Conservation (phyloP, 805 yeast genomes). For the Metschnikowia noctiluminum region DNA sequence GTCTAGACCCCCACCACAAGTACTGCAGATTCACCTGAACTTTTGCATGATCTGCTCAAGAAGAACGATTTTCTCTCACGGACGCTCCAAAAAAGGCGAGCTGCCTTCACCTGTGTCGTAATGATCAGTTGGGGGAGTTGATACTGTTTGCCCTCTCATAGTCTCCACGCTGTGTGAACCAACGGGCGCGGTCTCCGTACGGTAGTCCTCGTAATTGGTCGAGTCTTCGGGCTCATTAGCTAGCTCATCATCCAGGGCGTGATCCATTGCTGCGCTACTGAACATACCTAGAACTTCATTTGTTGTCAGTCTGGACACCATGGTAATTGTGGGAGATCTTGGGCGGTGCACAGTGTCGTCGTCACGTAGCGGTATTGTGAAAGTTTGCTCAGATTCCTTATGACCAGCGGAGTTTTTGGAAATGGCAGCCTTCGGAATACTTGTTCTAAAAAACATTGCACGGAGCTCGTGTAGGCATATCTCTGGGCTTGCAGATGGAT, state of each 20-base stretch:
- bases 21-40: too few species aligned
- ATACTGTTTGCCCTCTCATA: not conserved
- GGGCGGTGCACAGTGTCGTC: conserved; percentile 28
- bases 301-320: conserved; percentile 70
- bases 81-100: conserved; percentile 37
- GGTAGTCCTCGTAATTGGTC: conserved; percentile 43
- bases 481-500: conserved; percentile 47
- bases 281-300: conserved; percentile 76
- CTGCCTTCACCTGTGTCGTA: conserved; percentile 29
- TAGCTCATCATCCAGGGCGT: conserved; percentile 30
- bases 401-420: not conserved
- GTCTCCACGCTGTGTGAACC: conserved; percentile 7
- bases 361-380: conserved; percentile 46
- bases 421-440: not conserved
- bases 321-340: conserved; percentile 74
- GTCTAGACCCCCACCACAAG: too few species aligned
- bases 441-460: conserved; percentile 17
- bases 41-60: too few species aligned
- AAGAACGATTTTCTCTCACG: not conserved
- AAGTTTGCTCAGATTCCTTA: conserved; percentile 25
- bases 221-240: conserved; percentile 22
- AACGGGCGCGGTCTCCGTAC: conserved; percentile 44
- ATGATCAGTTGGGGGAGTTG: conserved; percentile 31
- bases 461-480: conserved; percentile 63
- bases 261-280: conserved; percentile 46